phyloP scores from a whole-genome alignment of 2,329 filamentous ascomycete species.

The Paecilomyces dactylethromorphus region DNA sequence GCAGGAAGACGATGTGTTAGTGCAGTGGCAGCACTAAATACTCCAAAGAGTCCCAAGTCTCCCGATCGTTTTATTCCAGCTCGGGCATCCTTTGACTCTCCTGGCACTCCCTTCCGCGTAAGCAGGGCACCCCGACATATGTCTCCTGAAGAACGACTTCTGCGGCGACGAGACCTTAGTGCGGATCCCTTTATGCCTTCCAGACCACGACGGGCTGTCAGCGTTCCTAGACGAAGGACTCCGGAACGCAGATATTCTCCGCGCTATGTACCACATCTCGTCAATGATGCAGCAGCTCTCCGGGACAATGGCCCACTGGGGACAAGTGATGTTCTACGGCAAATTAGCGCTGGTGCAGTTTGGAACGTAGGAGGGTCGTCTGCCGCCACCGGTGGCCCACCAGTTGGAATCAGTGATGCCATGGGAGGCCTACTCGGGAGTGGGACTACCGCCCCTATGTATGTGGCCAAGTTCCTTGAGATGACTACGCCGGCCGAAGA shows the following conservation, averaged over 20 bases:
- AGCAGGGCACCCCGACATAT: conserved; percentile 44
- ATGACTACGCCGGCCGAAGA: conserved; percentile 51
- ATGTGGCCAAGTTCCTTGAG: conserved; percentile 51
- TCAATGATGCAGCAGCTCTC: conserved; percentile 18
- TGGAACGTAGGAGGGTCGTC: conserved; percentile 72
- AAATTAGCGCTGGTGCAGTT: conserved; percentile 61
- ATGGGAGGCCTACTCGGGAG: conserved; percentile 59
- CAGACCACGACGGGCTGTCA: conserved; percentile 18
- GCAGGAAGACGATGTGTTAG: conserved; percentile 11
- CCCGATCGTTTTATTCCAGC: conserved; percentile 55
- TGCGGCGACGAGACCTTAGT: conserved; percentile 36
- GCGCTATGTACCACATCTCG: conserved; percentile 27
- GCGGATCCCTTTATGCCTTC: conserved; percentile 50
- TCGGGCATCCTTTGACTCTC: conserved; percentile 34
- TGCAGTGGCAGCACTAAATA: conserved; percentile 5
- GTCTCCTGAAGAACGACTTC: conserved; percentile 40
- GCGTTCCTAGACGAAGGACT: conserved; percentile 5
- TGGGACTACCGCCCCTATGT: conserved; percentile 64
- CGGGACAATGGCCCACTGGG: conserved; percentile 4
- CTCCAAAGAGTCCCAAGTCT: conserved; percentile 20
- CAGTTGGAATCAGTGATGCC: conserved; percentile 51
- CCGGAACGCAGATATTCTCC: conserved; percentile 14
- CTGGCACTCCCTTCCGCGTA: conserved; percentile 46
- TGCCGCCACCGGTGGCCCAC: conserved; percentile 42
- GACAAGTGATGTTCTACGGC: conserved; percentile 24